These are phyloP conservation scores for Lanzia echinophila DNA, from an alignment of 2,329 filamentous ascomycete species.

Conservation along the genomic window DNA sequence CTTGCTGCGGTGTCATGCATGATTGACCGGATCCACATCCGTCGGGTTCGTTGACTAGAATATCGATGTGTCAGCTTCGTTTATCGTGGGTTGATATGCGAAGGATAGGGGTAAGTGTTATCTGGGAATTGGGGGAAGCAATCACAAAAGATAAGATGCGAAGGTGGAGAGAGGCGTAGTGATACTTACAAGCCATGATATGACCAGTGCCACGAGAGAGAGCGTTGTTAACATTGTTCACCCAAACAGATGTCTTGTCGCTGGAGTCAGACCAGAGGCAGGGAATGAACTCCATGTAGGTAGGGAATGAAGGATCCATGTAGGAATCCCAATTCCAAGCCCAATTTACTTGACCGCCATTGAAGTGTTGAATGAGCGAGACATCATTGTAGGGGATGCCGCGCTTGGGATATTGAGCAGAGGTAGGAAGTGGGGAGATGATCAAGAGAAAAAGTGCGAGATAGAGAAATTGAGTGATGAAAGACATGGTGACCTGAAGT, in stretches of 20 bases:
- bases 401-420: slow-evolving; percentile 6
- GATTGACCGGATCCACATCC: slow-evolving; percentile 42
- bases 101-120: too few species aligned
- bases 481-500: background rate
- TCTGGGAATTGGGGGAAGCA: too few species aligned
- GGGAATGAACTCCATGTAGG: slow-evolving; percentile 52
- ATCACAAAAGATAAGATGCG: too few species aligned
- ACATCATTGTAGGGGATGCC: slow-evolving; percentile 15
- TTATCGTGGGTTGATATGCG: too few species aligned
- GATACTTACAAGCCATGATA: slow-evolving; percentile 57
- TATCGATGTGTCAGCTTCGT: too few species aligned
- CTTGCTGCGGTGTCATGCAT: slow-evolving; percentile 35
- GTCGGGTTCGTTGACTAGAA: slow-evolving; percentile 73
- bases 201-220: slow-evolving; percentile 42
- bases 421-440: background rate
- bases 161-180: too few species aligned
- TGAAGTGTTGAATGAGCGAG: slow-evolving; percentile 14
- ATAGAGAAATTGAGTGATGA: background rate
- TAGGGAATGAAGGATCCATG: slow-evolving; percentile 36
- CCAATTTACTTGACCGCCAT: slow-evolving; percentile 36
- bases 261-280: slow-evolving; percentile 49
- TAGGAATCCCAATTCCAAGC: slow-evolving; percentile 60
- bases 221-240: background rate
- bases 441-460: background rate
- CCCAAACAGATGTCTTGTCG: background rate